phyloP scores from a whole-genome alignment of 495 filamentous ascomycete genomes.

The Antarctomyces pellizariae region DNA sequence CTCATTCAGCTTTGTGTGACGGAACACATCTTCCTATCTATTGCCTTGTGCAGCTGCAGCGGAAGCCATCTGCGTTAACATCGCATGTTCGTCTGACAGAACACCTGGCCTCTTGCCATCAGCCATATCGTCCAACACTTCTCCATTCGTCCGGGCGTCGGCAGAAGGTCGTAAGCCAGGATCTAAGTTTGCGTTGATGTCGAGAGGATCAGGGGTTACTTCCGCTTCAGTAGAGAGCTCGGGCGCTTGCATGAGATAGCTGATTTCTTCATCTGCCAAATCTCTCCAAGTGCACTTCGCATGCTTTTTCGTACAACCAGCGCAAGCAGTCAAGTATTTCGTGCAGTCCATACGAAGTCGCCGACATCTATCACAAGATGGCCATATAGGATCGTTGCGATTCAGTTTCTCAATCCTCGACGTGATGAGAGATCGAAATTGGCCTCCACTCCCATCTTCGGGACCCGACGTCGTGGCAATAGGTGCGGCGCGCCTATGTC shows the following conservation, averaged over 20 bases:
- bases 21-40: no score
- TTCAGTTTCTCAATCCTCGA: conserved; percentile 50
- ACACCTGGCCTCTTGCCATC: no score
- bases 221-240: no score
- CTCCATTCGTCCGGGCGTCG: not conserved
- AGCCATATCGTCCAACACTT: not conserved
- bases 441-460: conserved; percentile 9
- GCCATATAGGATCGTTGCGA: conserved; percentile 45
- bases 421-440: conserved; percentile 40
- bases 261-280: conserved; percentile 45
- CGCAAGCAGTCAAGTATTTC: conserved; percentile 66
- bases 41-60: conserved; percentile 4
- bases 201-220: no score
- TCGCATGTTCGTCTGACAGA: conserved; percentile 4
- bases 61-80: conserved; percentile 9
- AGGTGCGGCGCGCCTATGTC: no score
- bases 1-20: no score
- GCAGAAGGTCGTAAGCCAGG: not conserved
- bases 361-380: conserved; percentile 66
- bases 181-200: conserved; percentile 2
- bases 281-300: conserved; percentile 67
- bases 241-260: conserved; percentile 10
- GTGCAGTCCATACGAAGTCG: conserved; percentile 59
- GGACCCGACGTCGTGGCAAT: not conserved
- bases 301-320: conserved; percentile 74